Conservation (phyloP, 768 basidiomycete genomes). For the Amanita subjunquillea region DNA sequence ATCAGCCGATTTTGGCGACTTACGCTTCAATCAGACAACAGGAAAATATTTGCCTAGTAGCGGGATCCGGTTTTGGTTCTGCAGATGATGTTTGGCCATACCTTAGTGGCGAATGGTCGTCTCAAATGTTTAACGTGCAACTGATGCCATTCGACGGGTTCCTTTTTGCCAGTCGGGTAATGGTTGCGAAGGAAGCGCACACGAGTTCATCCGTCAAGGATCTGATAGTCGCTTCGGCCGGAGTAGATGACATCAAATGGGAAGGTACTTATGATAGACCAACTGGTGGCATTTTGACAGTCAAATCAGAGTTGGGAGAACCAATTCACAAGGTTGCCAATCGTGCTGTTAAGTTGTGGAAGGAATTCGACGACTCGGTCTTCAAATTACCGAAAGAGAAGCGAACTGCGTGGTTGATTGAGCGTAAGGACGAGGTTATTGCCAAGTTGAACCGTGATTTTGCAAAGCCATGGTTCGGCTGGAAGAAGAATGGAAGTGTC, state of each 20-base stretch:
- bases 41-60: conserved; percentile 81
- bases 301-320: conserved; percentile 95
- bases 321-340: conserved; percentile 99
- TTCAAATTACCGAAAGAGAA: conserved; percentile 97
- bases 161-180: conserved; percentile 92
- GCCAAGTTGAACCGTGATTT: conserved; percentile 91
- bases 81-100: conserved; percentile 96
- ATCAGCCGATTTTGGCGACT: conserved; percentile 86
- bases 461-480: conserved; percentile 93
- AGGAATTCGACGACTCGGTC: conserved; percentile 94
- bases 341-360: conserved; percentile 95
- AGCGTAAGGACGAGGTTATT: conserved; percentile 85
- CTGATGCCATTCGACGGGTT: conserved; percentile 99
- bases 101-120: conserved; percentile 92
- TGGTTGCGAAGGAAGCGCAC: conserved; percentile 98
- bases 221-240: conserved; percentile 88
- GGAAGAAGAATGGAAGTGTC: conserved; percentile 85
- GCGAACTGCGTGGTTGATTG: conserved; percentile 76
- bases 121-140: conserved; percentile 68
- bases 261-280: conserved; percentile 92
- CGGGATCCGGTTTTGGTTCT: conserved; percentile 92
- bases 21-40: conserved; percentile 88
- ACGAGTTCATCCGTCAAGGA: conserved; percentile 93
- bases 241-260: conserved; percentile 85
- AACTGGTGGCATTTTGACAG: conserved; percentile 93